Conservation (phyloP, 2,329 filamentous ascomycete species). For the Paraphaeosphaeria sporulosa region DNA sequence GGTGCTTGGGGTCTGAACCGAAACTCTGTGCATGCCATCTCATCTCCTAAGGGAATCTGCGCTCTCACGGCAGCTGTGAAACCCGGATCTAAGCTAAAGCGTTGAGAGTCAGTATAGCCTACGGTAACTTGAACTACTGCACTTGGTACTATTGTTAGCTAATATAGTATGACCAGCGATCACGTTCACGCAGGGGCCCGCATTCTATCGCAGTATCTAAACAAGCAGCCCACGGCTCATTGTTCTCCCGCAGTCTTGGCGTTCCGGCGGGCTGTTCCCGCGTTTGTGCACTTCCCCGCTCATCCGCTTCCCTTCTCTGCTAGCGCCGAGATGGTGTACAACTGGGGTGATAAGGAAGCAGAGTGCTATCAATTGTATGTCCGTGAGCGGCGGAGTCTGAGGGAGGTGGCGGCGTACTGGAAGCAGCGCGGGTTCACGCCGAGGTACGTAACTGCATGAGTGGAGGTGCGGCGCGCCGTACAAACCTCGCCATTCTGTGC, state of each 20-base stretch:
- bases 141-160: too few species aligned
- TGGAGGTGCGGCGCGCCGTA: conserved; percentile 35
- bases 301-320: neutral
- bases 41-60: too few species aligned
- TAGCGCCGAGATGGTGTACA: conserved; percentile 54
- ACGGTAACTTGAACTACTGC: too few species aligned
- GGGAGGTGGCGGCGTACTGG: conserved; percentile 76
- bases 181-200: too few species aligned
- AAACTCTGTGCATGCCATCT: too few species aligned
- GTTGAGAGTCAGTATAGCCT: too few species aligned
- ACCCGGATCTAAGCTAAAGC: too few species aligned
- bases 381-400: conserved; percentile 73
- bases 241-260: conserved; percentile 19
- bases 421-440: conserved; percentile 72
- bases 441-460: conserved; percentile 59
- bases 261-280: conserved; percentile 29
- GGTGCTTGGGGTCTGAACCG: too few species aligned
- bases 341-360: conserved; percentile 72
- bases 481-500: conserved; percentile 10
- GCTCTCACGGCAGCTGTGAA: too few species aligned
- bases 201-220: too few species aligned
- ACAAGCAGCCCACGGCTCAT: neutral
- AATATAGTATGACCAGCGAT: too few species aligned
- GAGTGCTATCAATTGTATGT: conserved; percentile 78
- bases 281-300: conserved; percentile 24